Conservation (phyloP, 2,329 filamentous ascomycete genomes). For the Domatiomyces globalis region DNA sequence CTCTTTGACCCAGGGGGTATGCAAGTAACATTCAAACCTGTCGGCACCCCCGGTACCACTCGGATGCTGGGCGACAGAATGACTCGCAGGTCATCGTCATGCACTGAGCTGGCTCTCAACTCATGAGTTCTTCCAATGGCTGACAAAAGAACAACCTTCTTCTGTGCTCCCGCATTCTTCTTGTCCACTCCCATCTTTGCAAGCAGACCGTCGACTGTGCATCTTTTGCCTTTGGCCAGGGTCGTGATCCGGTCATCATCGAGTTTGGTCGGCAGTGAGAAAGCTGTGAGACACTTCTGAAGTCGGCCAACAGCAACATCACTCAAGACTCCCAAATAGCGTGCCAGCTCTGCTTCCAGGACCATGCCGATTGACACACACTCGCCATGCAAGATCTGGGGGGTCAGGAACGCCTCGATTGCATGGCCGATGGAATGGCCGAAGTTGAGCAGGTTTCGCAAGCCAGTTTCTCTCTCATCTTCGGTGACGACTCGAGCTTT, state of each 20-base stretch:
- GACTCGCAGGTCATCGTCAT: slow-evolving; percentile 68
- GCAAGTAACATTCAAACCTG: slow-evolving; percentile 54
- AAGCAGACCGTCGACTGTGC: slow-evolving; percentile 71
- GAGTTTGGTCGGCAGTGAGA: slow-evolving; percentile 73
- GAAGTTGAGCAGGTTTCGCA: slow-evolving; percentile 92
- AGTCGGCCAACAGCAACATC: slow-evolving; percentile 80
- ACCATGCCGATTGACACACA: slow-evolving; percentile 97
- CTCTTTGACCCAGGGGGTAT: slow-evolving; percentile 92
- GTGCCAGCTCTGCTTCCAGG: slow-evolving; percentile 85
- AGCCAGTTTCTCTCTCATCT: slow-evolving; percentile 84
- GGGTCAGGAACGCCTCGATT: slow-evolving; percentile 86
- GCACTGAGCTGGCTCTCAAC: slow-evolving; percentile 74
- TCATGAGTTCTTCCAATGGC: slow-evolving; percentile 82
- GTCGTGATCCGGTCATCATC: slow-evolving; percentile 70
- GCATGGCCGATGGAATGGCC: slow-evolving; percentile 97
- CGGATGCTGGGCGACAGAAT: slow-evolving; percentile 66
- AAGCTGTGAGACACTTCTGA: slow-evolving; percentile 87
- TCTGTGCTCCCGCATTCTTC: slow-evolving; percentile 90
- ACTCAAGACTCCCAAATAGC: slow-evolving; percentile 71
- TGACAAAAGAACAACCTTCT: slow-evolving; percentile 87
- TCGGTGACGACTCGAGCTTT: slow-evolving; percentile 90
- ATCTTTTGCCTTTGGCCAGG: slow-evolving; percentile 72
- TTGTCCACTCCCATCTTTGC: slow-evolving; percentile 97
- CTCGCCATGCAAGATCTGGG: slow-evolving; percentile 89
- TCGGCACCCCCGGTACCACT: slow-evolving; percentile 58